Conservation (phyloP, 768 basidiomycete species). For the Trametes coccinea region DNA sequence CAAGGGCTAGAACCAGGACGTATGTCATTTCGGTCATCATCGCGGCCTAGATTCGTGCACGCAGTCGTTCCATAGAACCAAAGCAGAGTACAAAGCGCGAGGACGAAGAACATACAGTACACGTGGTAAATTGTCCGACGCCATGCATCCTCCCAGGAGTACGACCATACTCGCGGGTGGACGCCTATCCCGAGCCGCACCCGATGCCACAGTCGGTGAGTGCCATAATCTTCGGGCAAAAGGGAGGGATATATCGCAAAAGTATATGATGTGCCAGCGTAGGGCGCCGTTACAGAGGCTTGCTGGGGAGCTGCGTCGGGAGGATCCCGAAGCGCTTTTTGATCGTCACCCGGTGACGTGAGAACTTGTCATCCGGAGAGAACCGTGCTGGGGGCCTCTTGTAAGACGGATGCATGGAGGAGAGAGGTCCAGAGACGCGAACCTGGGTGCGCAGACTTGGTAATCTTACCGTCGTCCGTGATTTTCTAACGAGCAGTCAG, state of each 20-base stretch:
- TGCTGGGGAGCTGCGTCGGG: conserved; percentile 84
- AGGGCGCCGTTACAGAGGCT: conserved; percentile 65
- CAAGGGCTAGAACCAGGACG: too few species aligned
- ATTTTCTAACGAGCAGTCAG: conserved; percentile 63
- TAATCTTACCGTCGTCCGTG: conserved; percentile 76
- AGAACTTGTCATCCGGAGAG: conserved; percentile 99
- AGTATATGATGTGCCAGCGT: neutral
- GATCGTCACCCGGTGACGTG: conserved; percentile 93
- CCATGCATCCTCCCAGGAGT: neutral
- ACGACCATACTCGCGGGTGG: neutral
- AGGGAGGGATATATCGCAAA: neutral
- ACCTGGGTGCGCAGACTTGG: conserved; percentile 98
- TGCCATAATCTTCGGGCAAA: neutral
- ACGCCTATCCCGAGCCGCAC: too few species aligned
- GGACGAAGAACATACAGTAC: neutral
- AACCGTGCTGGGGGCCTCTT: conserved; percentile 71
- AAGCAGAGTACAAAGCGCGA: neutral
- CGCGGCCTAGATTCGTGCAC: neutral
- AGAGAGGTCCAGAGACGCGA: conserved; percentile 26
- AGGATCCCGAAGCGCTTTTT: conserved; percentile 92
- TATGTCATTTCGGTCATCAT: neutral
- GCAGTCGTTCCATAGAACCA: neutral
- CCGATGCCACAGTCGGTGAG: neutral
- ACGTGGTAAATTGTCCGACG: neutral
- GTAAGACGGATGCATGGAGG: conserved; percentile 4